A percentile compares a stretch with the other conserved stretches of the same genome.
Evolutionary conservation across 495 filamentous ascomycete genomes (phyloP).

Genomic region (Letharia lupina): DNA sequence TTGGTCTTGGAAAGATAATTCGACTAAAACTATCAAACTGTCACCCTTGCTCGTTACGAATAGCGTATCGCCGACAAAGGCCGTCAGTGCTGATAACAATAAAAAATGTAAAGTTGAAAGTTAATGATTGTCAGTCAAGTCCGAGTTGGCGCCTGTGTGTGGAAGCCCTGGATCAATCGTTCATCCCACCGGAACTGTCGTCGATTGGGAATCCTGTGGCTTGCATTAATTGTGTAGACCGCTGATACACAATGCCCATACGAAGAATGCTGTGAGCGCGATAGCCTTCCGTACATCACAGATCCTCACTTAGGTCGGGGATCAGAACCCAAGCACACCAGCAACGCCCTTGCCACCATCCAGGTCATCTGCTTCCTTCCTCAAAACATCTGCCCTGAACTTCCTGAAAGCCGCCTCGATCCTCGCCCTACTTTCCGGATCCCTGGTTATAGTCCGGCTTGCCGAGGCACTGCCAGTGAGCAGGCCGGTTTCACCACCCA

Average conservation of each 20-base stretch:
- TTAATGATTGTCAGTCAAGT: too few species aligned
- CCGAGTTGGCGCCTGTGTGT: too few species aligned
- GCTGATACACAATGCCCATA: not conserved
- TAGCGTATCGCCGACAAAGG: too few species aligned
- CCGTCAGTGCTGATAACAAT: too few species aligned
- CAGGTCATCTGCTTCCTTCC: slow-evolving; percentile 46
- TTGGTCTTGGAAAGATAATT: too few species aligned
- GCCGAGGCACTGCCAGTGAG: slow-evolving; percentile 47
- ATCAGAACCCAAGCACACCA: not conserved
- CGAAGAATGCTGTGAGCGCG: not conserved
- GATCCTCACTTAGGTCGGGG: not conserved
- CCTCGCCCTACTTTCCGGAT: slow-evolving; percentile 46
- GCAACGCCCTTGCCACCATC: slow-evolving; percentile 33
- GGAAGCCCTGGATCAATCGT: too few species aligned
- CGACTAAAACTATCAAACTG: too few species aligned
- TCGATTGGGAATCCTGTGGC: not conserved
- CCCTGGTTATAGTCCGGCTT: slow-evolving; percentile 40
- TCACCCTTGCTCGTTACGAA: too few species aligned
- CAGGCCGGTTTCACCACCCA: slow-evolving; percentile 57
- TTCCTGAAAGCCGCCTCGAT: slow-evolving; percentile 57
- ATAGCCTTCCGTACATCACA: not conserved
- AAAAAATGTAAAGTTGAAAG: too few species aligned
- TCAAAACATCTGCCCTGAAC: slow-evolving; percentile 54
- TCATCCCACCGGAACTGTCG: not conserved
- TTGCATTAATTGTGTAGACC: not conserved